Conservation (phyloP, 2,329 filamentous ascomycete genomes). For the Pyrenochaeta sp. region DNA sequence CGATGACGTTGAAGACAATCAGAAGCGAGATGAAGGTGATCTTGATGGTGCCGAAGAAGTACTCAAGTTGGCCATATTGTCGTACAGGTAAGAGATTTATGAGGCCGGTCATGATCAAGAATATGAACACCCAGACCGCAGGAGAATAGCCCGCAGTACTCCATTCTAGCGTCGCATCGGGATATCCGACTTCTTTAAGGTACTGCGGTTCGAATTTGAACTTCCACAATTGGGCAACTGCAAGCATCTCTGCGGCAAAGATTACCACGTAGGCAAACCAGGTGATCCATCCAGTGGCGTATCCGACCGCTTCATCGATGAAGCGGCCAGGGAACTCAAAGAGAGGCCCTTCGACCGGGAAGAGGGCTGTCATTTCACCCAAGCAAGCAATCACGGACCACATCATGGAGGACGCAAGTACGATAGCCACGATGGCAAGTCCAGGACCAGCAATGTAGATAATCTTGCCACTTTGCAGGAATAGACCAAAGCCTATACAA, state of each 20-base stretch:
- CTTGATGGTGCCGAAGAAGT: conserved; percentile 84
- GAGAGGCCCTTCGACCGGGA: conserved; percentile 88
- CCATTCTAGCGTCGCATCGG: conserved; percentile 69
- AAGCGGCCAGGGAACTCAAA: conserved; percentile 90
- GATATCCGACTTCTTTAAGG: conserved; percentile 42
- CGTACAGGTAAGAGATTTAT: conserved; percentile 91
- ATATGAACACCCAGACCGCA: conserved; percentile 76
- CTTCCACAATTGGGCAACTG: conserved; percentile 52
- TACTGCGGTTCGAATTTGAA: conserved; percentile 50
- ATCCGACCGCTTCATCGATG: conserved; percentile 67
- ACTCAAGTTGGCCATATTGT: conserved; percentile 87
- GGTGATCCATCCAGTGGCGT: conserved; percentile 57
- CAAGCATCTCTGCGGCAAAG: conserved; percentile 61
- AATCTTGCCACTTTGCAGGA: conserved; percentile 48
- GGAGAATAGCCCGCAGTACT: conserved; percentile 66
- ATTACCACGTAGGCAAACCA: conserved; percentile 88
- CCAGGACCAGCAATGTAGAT: conserved; percentile 51
- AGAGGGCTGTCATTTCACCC: conserved; percentile 87
- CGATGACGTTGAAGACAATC: conserved; percentile 55
- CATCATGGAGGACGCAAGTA: conserved; percentile 48
- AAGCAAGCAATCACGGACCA: conserved; percentile 59
- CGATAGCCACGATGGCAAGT: conserved; percentile 46
- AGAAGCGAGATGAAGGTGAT: conserved; percentile 63
- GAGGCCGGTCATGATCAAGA: conserved; percentile 74
- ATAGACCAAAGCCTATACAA: conserved; percentile 49